Base-by-base conservation (phyloP, 805 yeast genomes). In the Candida berthetii region DNA sequence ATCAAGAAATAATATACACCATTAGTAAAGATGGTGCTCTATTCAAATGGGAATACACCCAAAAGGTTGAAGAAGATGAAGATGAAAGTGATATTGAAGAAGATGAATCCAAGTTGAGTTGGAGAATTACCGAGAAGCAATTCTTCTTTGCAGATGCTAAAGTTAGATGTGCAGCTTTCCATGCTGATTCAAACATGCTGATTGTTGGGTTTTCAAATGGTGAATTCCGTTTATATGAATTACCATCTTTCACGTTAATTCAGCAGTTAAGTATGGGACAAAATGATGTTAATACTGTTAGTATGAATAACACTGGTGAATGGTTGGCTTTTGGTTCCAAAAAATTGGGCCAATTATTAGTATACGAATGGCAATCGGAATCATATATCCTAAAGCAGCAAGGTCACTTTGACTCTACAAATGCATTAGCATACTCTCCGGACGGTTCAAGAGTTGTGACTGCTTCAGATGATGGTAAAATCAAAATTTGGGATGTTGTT, bases 291-390 rank as follows among this genome's bases (percentile, higher is more conserved):
- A 88, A 85, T 56, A 81, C 89, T 3, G 91, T 93, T 3, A 63
- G 79, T 10, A 75, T 93, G 31, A 93, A 91, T 60, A 63, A 71
- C 2, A 69, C 90, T 7, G 99, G 99, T 28, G 99, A 93, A 61
- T 93, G 99, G 99, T 69, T 93, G 27, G 96, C 96, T 0, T 86
- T 93, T 61, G 99, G 99, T 4, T 89, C 97, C 0, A 66, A 88
- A 28, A 82, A 80, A 55, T 62, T 86, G 24, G 99, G 99, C n/a
- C 99, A 93, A 64, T 66, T 93, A 44, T 66, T 93, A 43, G 99
- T 93, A 0, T 93, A 95, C 70, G 99, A 93, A 70, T 93, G 99
- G 99, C 96, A 93, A 66, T 85, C 96, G 4, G 99, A 93, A 61
- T 86, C 96, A 0, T 93, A 91, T 58, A 84, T 93, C 37, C 69